Base-by-base conservation (phyloP, 2,329 filamentous ascomycete species). In the Diaporthe sp. region DNA sequence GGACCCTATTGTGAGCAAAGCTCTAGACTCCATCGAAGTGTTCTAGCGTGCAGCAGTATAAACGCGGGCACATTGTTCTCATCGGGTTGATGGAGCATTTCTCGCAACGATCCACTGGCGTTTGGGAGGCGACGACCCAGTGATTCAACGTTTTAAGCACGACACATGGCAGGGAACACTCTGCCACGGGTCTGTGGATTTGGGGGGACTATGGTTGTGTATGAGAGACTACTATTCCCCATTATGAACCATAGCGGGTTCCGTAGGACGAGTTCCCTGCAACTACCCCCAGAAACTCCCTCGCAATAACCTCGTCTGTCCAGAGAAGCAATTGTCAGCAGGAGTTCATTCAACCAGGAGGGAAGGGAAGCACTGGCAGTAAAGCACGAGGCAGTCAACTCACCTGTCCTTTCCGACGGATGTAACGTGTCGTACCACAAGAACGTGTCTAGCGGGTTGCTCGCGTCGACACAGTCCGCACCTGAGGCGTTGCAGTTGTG, bases 371-470 rank as follows among this genome's bases (percentile, higher is more conserved):
- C 31, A 31, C 31, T 31, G 31, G 31, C n/a, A 22, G 17, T 2
- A 20, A 4, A 34, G 28, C 17, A 37, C 20, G 31, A 25, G 47
- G 49, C n/a, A 55, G 42, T 42, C 88, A 85, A 85, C 80, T 89
- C 85, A 83, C 91, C 88, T 10, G 92, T 89, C 83, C 90, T 90
- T 83, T 92, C 88, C 42, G 91, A 92, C 0, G 93, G 93, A 85
- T 96, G 94, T 81, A 96, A 82, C 81, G 92, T 90, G 83, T 96
- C 94, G 79, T 88, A 89, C 93, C 94, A 96, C 81, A 95, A 78
- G 81, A 90, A 96, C 61, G 89, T 91, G 78, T 93, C 90, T 47
- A 86, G 82, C 47, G 86, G 85, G 4, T 86, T 74, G 20, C 83
- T 78, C 51, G 85, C 84, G 74, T 84, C 75, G 6, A 80, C 80